These are phyloP conservation scores for Anaeramoeba ignava DNA, from an alignment of 78 protist species.

Conservation along the genomic window DNA sequence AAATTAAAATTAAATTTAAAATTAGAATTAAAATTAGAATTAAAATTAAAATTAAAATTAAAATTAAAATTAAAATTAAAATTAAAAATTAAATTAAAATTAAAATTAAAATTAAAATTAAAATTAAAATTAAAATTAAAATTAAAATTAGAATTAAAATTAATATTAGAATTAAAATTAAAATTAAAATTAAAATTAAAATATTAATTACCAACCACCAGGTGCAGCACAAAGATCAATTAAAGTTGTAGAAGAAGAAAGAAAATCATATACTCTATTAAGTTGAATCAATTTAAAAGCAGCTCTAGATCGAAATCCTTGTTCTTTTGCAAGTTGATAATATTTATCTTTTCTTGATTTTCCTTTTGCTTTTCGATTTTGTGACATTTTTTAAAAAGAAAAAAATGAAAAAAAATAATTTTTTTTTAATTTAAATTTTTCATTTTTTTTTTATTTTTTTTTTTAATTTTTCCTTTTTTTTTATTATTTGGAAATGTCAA, in stretches of 20 bases:
- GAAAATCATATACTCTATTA: conserved; percentile 81
- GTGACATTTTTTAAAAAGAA: not conserved
- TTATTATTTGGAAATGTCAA: too few relatives aligned
- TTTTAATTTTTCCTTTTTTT: too few relatives aligned
- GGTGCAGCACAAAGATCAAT: conserved; percentile 99
- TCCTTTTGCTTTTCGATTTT: not conserved
- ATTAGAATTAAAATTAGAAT: too few relatives aligned
- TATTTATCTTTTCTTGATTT: conserved; percentile 18
- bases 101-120: not conserved
- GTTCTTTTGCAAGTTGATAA: conserved; percentile 95
- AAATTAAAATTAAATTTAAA: not conserved
- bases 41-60: too few relatives aligned
- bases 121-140: not conserved
- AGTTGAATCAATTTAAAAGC: conserved; percentile 98
- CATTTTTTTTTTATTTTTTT: too few relatives aligned
- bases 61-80: not conserved
- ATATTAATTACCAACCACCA: conserved; percentile 80
- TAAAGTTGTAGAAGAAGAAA: conserved; percentile 42
- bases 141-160: too few relatives aligned
- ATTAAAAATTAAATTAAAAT: not conserved
- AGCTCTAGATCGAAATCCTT: conserved; percentile 92
- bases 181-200: not conserved
- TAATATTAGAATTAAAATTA: too few relatives aligned
- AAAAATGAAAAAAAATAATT: not conserved
- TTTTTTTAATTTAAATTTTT: too few relatives aligned